Evolutionary conservation across 2,329 filamentous ascomycete genomes (phyloP).

Genomic region (Penicillium paneum): DNA sequence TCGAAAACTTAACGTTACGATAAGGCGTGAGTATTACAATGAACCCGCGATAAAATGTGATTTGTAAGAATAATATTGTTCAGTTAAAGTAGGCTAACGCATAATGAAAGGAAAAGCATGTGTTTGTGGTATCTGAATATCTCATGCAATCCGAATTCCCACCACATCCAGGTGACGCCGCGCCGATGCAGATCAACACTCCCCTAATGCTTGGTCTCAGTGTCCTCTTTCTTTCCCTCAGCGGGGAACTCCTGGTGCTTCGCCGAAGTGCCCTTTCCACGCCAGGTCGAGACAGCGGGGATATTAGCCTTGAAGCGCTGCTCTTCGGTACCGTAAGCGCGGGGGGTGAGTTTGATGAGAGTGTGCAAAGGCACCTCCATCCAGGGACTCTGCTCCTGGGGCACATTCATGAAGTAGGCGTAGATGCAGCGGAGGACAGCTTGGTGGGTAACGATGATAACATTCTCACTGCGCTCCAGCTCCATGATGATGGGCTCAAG

Average conservation of each 20-base stretch:
- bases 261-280: conserved; percentile 87
- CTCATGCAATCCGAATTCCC: conserved; percentile 11
- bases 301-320: conserved; percentile 86
- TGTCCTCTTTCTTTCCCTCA: conserved; percentile 18
- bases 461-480: conserved; percentile 90
- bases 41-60: no score
- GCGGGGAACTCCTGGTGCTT: conserved; percentile 64
- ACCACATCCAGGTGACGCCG: conserved; percentile 13
- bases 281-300: conserved; percentile 92
- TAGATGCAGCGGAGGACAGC: conserved; percentile 96
- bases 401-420: conserved; percentile 97
- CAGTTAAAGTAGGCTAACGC: neutral
- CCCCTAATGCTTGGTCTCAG: neutral
- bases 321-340: conserved; percentile 90
- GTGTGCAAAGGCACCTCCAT: conserved; percentile 98
- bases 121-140: conserved; percentile 18
- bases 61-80: neutral
- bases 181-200: conserved; percentile 12
- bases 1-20: neutral
- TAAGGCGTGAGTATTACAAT: neutral
- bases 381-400: conserved; percentile 90
- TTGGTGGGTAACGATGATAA: conserved; percentile 96
- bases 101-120: neutral
- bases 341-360: conserved; percentile 91
- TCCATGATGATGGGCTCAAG: conserved; percentile 99